Evolutionary conservation across 805 yeast species (phyloP), one percentile per base, ranked within the genome.

Genomic region (Starmerella davenportii): DNA sequence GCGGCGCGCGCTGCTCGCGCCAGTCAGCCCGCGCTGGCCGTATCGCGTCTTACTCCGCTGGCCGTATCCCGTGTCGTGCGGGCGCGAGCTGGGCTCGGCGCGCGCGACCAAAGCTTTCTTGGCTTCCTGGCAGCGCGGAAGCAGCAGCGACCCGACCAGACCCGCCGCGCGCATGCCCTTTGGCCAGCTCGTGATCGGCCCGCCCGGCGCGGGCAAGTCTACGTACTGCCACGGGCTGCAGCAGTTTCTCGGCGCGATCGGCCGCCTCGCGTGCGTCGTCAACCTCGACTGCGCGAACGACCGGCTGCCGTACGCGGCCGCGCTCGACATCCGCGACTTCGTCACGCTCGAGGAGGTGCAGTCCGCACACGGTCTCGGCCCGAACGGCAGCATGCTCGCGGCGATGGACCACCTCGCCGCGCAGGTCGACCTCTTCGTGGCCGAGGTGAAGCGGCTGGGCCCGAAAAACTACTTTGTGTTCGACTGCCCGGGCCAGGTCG

Each of bases 151-250:
- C n/a, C n/a, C n/a, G n/a, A n/a, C n/a, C n/a, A n/a, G n/a, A n/a
- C n/a, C n/a, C n/a, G n/a, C n/a, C n/a, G n/a, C n/a, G n/a, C n/a
- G n/a, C 11, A 49, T 43, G 47, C 45, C 46, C 28, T 57, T 79
- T 57, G 95, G 93, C 3, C 95, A 90, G 59, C 71, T 90, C 8
- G 85, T 87, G 8, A 82, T 90, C 29, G 99, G 99, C 0, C 96
- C 98, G 0, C 99, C 99, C 1, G 99, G 98, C 1, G 70, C 93
- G 0, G 99, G 99, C 1, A 90, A 90, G 53, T 80, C 95, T 0
- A 92, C 98, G 0, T 90, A 81, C 55, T 85, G 95, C 56, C 65
- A 74, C 55, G 99, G 98, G 32, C 63, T 87, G 74, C 70, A 70
- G 46, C 96, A 90, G 62, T 90, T 90, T 57, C 67, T 87, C 50